Percentiles rank a stretch among this genome's conserved stretches.
Conservation (phyloP, 257 asterid genomes). For the Ocimum tenuiflorum region DNA sequence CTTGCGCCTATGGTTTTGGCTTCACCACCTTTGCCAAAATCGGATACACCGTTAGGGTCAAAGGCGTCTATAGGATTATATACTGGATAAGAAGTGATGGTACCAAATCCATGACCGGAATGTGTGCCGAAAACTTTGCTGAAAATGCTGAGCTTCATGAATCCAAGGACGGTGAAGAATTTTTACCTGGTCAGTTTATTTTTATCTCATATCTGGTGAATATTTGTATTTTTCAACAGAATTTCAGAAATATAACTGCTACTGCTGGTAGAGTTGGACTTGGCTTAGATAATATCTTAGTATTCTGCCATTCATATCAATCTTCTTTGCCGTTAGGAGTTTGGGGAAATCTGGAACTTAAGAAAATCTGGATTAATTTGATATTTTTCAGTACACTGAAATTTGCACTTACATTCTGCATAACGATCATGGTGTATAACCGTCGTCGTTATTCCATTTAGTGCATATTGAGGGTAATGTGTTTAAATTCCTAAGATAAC, state of each 20-base stretch:
- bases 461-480: neutral
- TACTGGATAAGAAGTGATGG: constrained; percentile 27
- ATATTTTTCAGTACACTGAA: neutral
- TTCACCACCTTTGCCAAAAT: constrained; percentile 24
- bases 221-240: neutral
- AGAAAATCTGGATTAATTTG: neutral
- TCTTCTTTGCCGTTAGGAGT: neutral
- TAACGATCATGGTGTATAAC: neutral
- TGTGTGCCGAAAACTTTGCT: constrained; percentile 18
- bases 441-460: neutral
- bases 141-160: constrained; percentile 26
- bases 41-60: constrained; percentile 23
- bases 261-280: neutral
- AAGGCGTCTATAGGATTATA: constrained; percentile 13
- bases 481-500: neutral
- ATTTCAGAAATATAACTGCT: neutral
- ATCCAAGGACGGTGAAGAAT: constrained; percentile 23
- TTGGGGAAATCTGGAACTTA: neutral
- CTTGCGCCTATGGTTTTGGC: constrained; percentile 9
- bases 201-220: neutral
- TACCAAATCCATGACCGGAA: constrained; percentile 19
- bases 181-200: constrained; percentile 31
- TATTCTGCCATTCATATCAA: neutral
- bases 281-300: neutral
- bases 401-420: neutral